phyloP scores from a whole-genome alignment of 1,284 basidiomycete genomes.

The Volvariella surrecta region DNA sequence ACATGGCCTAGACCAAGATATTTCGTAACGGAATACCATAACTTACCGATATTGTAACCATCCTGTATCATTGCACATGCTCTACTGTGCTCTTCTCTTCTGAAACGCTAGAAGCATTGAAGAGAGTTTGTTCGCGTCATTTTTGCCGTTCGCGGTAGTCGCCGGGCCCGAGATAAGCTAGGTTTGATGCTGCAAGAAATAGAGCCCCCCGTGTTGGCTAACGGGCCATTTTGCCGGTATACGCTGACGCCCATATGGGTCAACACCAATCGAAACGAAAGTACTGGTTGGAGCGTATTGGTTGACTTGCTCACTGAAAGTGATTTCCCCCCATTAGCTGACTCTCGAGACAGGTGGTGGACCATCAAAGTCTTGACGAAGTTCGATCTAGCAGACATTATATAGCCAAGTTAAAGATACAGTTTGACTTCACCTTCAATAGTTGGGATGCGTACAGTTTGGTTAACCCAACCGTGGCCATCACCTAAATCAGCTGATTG shows the following conservation, averaged over 20 bases:
- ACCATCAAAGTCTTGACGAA: slow-evolving; percentile 51
- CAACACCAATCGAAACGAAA: not conserved
- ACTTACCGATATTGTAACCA: slow-evolving; percentile 48
- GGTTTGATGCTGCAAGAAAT: slow-evolving; percentile 62
- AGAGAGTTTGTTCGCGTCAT: too few species aligned
- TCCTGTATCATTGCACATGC: slow-evolving; percentile 38
- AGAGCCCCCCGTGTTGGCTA: slow-evolving; percentile 48
- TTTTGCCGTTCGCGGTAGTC: too few species aligned
- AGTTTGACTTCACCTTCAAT: too few species aligned
- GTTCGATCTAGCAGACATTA: slow-evolving; percentile 41
- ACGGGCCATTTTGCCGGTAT: slow-evolving; percentile 50
- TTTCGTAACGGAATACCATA: slow-evolving; percentile 1
- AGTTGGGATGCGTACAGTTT: slow-evolving; percentile 19
- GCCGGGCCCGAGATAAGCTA: too few species aligned
- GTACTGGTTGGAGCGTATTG: too few species aligned
- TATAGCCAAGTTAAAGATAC: slow-evolving; percentile 11
- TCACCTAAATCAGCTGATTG: slow-evolving; percentile 60
- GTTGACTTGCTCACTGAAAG: slow-evolving; percentile 34
- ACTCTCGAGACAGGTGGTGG: slow-evolving; percentile 57
- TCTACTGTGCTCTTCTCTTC: slow-evolving; percentile 25
- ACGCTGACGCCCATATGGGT: slow-evolving; percentile 25
- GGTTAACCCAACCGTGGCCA: slow-evolving; percentile 43
- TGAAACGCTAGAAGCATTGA: slow-evolving; percentile 1
- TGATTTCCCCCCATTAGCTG: slow-evolving; percentile 60
- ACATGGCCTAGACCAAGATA: slow-evolving; percentile 12